Conservation (phyloP, 352 stramenopile species). For the Phytophthora sojae region DNA sequence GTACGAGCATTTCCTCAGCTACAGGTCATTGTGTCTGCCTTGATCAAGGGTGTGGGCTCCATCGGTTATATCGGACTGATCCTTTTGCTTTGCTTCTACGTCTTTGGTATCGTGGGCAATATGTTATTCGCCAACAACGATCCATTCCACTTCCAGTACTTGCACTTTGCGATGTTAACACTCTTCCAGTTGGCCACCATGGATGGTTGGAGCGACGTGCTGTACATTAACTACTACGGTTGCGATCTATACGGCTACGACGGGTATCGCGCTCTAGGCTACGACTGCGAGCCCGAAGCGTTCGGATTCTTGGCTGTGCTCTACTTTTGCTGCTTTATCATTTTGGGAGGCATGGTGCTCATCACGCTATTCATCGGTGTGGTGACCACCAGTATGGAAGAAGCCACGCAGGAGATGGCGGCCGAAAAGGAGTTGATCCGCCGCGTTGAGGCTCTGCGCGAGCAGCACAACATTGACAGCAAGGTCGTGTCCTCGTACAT, state of each 20-base stretch:
- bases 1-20: constrained; percentile 88
- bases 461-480: constrained; percentile 61
- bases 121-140: constrained; percentile 91
- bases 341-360: constrained; percentile 88
- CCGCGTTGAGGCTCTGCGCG: constrained; percentile 66
- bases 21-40: constrained; percentile 89
- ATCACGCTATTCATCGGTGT: constrained; percentile 94
- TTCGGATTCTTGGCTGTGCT: constrained; percentile 56
- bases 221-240: constrained; percentile 93
- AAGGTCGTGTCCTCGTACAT: constrained; percentile 72
- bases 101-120: constrained; percentile 93
- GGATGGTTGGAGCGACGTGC: constrained; percentile 91
- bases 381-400: constrained; percentile 92
- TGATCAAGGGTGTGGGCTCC: constrained; percentile 88
- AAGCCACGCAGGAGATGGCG: constrained; percentile 89
- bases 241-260: constrained; percentile 89
- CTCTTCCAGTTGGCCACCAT: constrained; percentile 91
- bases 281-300: constrained; percentile 62
- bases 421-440: constrained; percentile 70
- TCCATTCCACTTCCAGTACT: constrained; percentile 88
- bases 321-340: constrained; percentile 88
- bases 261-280: constrained; percentile 54
- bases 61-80: constrained; percentile 93
- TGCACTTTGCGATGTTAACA: constrained; percentile 90
- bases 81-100: constrained; percentile 91